These are phyloP conservation scores for Dillenia suffruticosa DNA, from an alignment of 164 flowering plant species.

Conservation along the genomic window DNA sequence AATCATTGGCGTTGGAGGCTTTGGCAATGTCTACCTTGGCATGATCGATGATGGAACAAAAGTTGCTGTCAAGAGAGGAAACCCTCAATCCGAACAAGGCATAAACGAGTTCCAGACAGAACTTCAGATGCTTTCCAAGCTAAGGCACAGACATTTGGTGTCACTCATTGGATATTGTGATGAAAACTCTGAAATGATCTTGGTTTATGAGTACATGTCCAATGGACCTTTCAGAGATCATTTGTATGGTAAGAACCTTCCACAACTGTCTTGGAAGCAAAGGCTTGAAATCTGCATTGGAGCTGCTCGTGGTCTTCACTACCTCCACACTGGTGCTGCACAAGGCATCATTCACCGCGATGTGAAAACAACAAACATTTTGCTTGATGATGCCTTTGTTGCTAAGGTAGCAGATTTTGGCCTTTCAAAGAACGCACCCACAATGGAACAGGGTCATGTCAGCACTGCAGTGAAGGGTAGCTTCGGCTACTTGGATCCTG, in stretches of 20 bases:
- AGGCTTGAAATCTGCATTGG: slow-evolving; percentile 10
- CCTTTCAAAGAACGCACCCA: slow-evolving; percentile 24
- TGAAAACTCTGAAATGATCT: slow-evolving; percentile 7
- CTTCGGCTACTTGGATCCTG: slow-evolving; percentile 73
- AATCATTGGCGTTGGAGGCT: slow-evolving; percentile 68
- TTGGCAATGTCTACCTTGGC: slow-evolving; percentile 14
- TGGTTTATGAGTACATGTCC: slow-evolving; percentile 10
- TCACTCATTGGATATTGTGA: slow-evolving; percentile 6
- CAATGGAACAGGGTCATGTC: slow-evolving; percentile 48
- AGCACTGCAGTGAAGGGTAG: slow-evolving; percentile 73
- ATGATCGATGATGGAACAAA: slow-evolving; percentile 2
- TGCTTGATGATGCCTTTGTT: not conserved
- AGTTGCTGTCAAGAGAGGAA: slow-evolving; percentile 7
- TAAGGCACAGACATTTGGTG: slow-evolving; percentile 2
- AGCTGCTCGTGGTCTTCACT: slow-evolving; percentile 5
- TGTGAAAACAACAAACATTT: slow-evolving; percentile 8
- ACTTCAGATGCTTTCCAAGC: slow-evolving; percentile 5
- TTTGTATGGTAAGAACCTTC: slow-evolving; percentile 3
- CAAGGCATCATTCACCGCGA: slow-evolving; percentile 7
- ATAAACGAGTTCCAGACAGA: slow-evolving; percentile 3
- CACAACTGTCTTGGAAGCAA: slow-evolving; percentile 5
- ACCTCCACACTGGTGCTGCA: slow-evolving; percentile 5
- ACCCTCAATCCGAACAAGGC: slow-evolving; percentile 8
- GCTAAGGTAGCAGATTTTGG: slow-evolving; percentile 13
- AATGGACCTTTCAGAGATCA: slow-evolving; percentile 8